These are phyloP conservation scores for Mycena capillaripes DNA, from an alignment of 768 basidiomycete species.

Conservation along the genomic window DNA sequence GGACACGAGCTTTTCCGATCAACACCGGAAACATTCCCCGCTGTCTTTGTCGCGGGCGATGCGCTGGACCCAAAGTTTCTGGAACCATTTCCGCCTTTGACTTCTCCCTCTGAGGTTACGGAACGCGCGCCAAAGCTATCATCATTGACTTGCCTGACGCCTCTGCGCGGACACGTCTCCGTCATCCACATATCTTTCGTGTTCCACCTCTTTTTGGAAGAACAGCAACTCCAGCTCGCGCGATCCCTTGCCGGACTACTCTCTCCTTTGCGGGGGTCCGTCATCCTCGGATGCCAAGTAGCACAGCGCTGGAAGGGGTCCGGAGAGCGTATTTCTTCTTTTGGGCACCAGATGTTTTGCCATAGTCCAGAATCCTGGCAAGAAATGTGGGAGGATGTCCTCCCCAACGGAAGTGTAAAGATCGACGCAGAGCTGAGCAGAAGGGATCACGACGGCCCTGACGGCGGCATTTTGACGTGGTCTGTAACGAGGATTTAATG, in stretches of 20 bases:
- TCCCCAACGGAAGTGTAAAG: slow-evolving; percentile 41
- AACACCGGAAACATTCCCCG: slow-evolving; percentile 65
- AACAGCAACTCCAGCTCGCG: slow-evolving; percentile 56
- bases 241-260: slow-evolving; percentile 56
- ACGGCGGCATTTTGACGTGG: slow-evolving; percentile 27
- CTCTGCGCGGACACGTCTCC: slow-evolving; percentile 60
- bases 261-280: slow-evolving; percentile 57
- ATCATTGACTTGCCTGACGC: slow-evolving; percentile 55
- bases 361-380: slow-evolving; percentile 42
- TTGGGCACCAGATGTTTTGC: slow-evolving; percentile 47
- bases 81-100: slow-evolving; percentile 44
- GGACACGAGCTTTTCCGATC: slow-evolving; percentile 74
- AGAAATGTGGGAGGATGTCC: not conserved
- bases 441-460: slow-evolving; percentile 21
- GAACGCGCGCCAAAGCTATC: slow-evolving; percentile 39
- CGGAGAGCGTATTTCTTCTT: not conserved
- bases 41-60: slow-evolving; percentile 68
- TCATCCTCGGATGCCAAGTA: slow-evolving; percentile 62
- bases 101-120: slow-evolving; percentile 34
- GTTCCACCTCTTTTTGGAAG: slow-evolving; percentile 65
- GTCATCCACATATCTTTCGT: slow-evolving; percentile 63
- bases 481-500: slow-evolving; percentile 35
- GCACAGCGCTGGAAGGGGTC: slow-evolving; percentile 35
- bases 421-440: slow-evolving; percentile 36
- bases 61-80: slow-evolving; percentile 63